Percentiles rank a stretch among this genome's conserved stretches.
phyloP scores from a whole-genome alignment of 148 eudicot species.

The Amaranthus palmeri region DNA sequence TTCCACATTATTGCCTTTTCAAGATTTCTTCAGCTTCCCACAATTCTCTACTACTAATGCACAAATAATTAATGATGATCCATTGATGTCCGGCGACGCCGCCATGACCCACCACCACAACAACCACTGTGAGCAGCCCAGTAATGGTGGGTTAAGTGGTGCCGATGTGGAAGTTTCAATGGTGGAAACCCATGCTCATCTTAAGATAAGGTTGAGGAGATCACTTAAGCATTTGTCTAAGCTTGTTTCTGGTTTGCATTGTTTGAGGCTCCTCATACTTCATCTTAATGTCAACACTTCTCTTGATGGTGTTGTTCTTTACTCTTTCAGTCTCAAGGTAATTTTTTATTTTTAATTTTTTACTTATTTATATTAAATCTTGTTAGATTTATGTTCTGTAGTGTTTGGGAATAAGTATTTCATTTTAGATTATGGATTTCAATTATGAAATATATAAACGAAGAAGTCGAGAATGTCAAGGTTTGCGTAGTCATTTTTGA shows the following conservation, averaged over 20 bases:
- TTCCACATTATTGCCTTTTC: conserved; percentile 28
- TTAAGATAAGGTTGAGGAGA: conserved; percentile 45
- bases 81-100: neutral
- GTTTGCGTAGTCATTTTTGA: too few relatives aligned
- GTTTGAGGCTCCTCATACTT: conserved; percentile 42
- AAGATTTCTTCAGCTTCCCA: conserved; percentile 53
- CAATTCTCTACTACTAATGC: conserved; percentile 34
- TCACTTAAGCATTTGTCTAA: conserved; percentile 52
- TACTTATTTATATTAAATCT: neutral
- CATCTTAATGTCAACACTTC: conserved; percentile 59
- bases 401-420: neutral
- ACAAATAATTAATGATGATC: neutral
- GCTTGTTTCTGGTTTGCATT: conserved; percentile 48
- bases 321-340: conserved; percentile 67
- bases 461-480: too few relatives aligned
- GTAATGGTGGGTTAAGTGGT: conserved; percentile 9
- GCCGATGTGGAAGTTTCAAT: conserved; percentile 66
- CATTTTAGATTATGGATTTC: too few relatives aligned
- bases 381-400: neutral
- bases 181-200: conserved; percentile 67
- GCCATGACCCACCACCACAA: neutral
- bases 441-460: too few relatives aligned
- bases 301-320: conserved; percentile 51
- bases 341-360: neutral
- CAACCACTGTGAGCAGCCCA: neutral